These are phyloP conservation scores for Hyaloscypha bicolor DNA, from an alignment of 495 filamentous ascomycete species.

Conservation along the genomic window DNA sequence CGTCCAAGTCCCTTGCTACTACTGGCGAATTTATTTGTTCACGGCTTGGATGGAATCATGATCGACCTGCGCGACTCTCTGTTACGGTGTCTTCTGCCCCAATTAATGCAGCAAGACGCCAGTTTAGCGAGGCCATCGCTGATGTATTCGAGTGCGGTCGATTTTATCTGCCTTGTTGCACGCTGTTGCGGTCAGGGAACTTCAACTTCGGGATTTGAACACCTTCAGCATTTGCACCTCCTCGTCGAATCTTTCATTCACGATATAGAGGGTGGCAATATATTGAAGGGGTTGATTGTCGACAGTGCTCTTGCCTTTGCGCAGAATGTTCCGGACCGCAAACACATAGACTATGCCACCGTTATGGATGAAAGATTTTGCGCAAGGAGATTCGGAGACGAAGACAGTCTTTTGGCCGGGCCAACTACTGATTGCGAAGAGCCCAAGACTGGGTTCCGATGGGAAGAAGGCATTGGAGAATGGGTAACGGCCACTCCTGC, in stretches of 20 bases:
- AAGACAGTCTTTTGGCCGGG: neutral
- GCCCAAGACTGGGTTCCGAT: slow-evolving; percentile 38
- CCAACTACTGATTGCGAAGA: neutral
- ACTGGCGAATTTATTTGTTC: slow-evolving; percentile 16
- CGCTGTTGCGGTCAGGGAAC: slow-evolving; percentile 38
- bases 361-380: slow-evolving; percentile 20
- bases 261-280: neutral
- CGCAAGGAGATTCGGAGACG: neutral
- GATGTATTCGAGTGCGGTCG: slow-evolving; percentile 30
- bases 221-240: slow-evolving; percentile 36
- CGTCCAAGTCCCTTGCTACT: slow-evolving; percentile 11
- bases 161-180: slow-evolving; percentile 40
- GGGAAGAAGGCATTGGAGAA: slow-evolving; percentile 58
- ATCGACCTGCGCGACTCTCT: neutral
- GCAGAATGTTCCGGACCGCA: slow-evolving; percentile 18
- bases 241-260: slow-evolving; percentile 11
- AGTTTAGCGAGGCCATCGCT: neutral
- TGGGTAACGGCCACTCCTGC: slow-evolving; percentile 48
- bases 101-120: neutral
- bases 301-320: slow-evolving; percentile 32
- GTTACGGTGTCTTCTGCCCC: slow-evolving; percentile 2
- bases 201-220: slow-evolving; percentile 37
- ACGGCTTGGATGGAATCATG: neutral
- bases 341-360: slow-evolving; percentile 30
- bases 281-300: slow-evolving; percentile 25